Evolutionary conservation across 2,329 filamentous ascomycete genomes (phyloP).

Genomic region (Aspergillus fijiensis): DNA sequence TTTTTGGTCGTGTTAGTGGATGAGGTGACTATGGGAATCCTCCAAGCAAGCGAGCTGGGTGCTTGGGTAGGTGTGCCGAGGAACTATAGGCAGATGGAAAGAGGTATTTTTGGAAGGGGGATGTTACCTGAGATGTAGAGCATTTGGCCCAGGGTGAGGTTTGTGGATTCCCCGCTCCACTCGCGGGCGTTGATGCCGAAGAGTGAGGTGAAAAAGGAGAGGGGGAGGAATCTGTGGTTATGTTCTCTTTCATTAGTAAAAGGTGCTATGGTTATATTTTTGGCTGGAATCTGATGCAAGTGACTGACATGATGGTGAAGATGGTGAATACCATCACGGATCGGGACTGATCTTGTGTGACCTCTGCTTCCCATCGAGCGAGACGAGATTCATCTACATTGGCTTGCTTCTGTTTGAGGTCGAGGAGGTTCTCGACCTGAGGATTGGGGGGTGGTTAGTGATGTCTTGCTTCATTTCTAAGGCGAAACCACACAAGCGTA

Average conservation of each 20-base stretch:
- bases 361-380: constrained; percentile 62
- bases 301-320: constrained; percentile 59
- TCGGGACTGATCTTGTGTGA: constrained; percentile 61
- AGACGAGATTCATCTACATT: constrained; percentile 66
- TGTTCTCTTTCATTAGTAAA: background rate
- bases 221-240: constrained; percentile 52
- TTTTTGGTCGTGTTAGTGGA: background rate
- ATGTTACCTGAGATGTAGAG: constrained; percentile 31
- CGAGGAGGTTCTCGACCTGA: constrained; percentile 63
- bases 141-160: constrained; percentile 35
- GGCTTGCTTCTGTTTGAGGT: constrained; percentile 66
- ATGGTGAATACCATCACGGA: constrained; percentile 60
- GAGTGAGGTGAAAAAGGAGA: constrained; percentile 65
- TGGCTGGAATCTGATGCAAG: too few relatives aligned
- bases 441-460: constrained; percentile 10
- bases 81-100: background rate
- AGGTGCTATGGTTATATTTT: background rate
- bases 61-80: background rate
- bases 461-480: background rate
- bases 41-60: too few relatives aligned
- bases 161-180: constrained; percentile 53
- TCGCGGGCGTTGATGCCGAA: constrained; percentile 66
- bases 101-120: too few relatives aligned
- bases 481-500: constrained; percentile 26
- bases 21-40: too few relatives aligned